phyloP scores from a whole-genome alignment of 2,329 filamentous ascomycete species.

The Hypoxylon sp. region DNA sequence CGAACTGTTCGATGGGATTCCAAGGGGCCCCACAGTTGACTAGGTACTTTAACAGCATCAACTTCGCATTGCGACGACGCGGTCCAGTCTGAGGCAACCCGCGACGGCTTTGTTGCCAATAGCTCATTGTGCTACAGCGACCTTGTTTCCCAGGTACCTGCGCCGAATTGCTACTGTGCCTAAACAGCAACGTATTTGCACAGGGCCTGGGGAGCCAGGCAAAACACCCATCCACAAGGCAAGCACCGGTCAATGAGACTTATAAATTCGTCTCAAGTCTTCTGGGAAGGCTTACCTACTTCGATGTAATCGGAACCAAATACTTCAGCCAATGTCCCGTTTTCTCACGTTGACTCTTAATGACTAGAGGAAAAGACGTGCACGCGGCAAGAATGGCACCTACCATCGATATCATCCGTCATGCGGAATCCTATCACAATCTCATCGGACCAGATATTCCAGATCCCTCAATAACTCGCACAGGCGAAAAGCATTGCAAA shows the following conservation, averaged over 20 bases:
- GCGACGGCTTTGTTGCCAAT: constrained; percentile 1
- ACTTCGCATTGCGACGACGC: not conserved
- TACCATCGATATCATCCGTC: constrained; percentile 76
- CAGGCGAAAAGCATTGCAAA: constrained; percentile 76
- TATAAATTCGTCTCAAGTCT: constrained; percentile 1
- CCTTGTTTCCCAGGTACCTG: constrained; percentile 3
- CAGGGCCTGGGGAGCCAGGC: not conserved
- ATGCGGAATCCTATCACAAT: constrained; percentile 85
- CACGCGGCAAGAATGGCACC: constrained; percentile 53
- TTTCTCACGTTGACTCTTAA: not conserved
- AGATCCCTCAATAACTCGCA: constrained; percentile 83
- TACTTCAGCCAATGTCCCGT: no score
- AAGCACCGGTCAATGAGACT: not conserved
- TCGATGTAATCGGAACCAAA: not conserved
- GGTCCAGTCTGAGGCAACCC: not conserved
- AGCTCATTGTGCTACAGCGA: constrained; percentile 4
- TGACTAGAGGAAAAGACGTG: not conserved
- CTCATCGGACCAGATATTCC: constrained; percentile 76
- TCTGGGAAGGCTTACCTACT: not conserved
- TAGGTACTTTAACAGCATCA: not conserved
- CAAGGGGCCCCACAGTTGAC: not conserved
- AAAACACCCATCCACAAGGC: constrained; percentile 3
- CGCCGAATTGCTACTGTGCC: not conserved
- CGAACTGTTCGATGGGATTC: not conserved
- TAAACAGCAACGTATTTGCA: constrained; percentile 2